Percentiles rank a stretch among this genome's conserved stretches.
These are phyloP conservation scores for Zea mays DNA, from an alignment of 176 grass and related monocot genomes.

Conservation along the genomic window Zm-B73-REFERENCE-NAM-5.0 NC_050104.1:12219001-12219500, in stretches of 20 bases:
- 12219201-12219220: background rate
- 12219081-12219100: too few species aligned
- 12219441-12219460: constrained; percentile 55
- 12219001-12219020: background rate
- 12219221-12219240: background rate
- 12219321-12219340: constrained; percentile 83
- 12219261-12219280: background rate
- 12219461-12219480: constrained; percentile 49
- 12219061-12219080: too few species aligned
- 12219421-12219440: constrained; percentile 48
- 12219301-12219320: constrained; percentile 78
- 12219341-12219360: constrained; percentile 83
- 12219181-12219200: background rate
- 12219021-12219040: background rate
- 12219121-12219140: background rate
- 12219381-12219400: constrained; percentile 81
- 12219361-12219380: constrained; percentile 85
- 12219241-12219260: background rate
- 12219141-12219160: background rate
- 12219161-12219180: background rate
- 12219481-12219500: constrained; percentile 52
- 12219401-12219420: constrained; percentile 67
- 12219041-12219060: background rate
- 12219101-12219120: background rate
- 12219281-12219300: constrained; percentile 71